Base-by-base conservation (phyloP, 768 basidiomycete species). In the Boletales sp. region DNA sequence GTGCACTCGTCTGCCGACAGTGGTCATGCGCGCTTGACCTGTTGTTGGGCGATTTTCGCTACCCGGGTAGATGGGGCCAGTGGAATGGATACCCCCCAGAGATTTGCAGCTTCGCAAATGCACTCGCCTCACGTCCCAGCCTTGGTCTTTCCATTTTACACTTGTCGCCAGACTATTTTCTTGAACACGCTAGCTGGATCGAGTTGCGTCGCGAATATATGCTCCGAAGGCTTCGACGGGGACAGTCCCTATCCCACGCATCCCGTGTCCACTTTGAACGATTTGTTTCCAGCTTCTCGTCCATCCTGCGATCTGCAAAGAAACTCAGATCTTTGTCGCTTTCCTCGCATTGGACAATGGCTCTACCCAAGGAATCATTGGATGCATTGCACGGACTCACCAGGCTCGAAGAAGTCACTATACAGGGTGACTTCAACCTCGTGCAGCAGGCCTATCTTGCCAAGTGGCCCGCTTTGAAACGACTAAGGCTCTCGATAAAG, bases 1-100 rank as follows among this genome's bases (percentile, higher is more conserved):
- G 31, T 10, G 47, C 27, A 12, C 49, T 40, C 13, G 38, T 50
- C 4, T 50, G 49, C 31, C 37, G 32, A 40, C 36, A 35, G 17
- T 50, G 49, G 49, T 18, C 21, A 37, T 45, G 38, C 17, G 40
- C 45, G 13, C 29, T 51, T 14, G 35, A 42, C 45, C 34, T 47
- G 10, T 30, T 38, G 18, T 31, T 50, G 37, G 24, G 37, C 21
- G 49, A 47, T 19, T 47, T 47, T 13, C 49, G n/a, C 37, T 40
- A n/a, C 38, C 37, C 38, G 8, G 18, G 34, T 14, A 29, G n/a
- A 15, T 19, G 15, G 14, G 17, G 14, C 0, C 37, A 6, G 3
- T 13, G 11, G 29, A 39, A 39, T 3, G 19, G 9, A 19, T 32
- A 17, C n/a, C 38, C 31, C 15, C 38, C 39, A 15, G 50, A 41